Percentiles rank a stretch among this genome's conserved stretches.
Evolutionary conservation across 179 eudicot species (phyloP).

Genomic region (Spergularia azorica): DNA sequence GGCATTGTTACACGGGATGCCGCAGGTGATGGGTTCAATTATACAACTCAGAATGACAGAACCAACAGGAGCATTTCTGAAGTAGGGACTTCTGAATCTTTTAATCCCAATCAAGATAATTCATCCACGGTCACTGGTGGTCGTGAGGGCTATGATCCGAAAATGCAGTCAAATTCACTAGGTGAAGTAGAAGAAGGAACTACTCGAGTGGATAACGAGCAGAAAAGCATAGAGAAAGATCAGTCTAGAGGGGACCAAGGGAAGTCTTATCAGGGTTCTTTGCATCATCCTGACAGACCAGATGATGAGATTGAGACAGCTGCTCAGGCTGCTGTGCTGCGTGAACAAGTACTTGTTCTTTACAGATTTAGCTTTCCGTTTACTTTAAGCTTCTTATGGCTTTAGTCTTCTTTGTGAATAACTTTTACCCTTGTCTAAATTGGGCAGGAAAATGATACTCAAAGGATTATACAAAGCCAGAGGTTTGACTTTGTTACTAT

Average conservation of each 20-base stretch:
- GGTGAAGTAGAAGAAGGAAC: conserved; percentile 18
- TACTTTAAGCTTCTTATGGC: conserved; percentile 20
- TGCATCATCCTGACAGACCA: conserved; percentile 14
- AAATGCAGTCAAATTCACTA: conserved; percentile 16
- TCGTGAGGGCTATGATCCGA: conserved; percentile 16
- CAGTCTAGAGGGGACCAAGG: conserved; percentile 14
- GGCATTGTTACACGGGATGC: conserved; percentile 17
- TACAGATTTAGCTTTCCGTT: conserved; percentile 16
- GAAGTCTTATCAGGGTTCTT: conserved; percentile 18
- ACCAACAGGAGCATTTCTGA: conserved; percentile 23
- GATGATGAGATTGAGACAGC: conserved; percentile 68
- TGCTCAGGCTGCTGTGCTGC: conserved; percentile 84
- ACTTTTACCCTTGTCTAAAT: conserved; percentile 20
- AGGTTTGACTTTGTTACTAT: conserved; percentile 51
- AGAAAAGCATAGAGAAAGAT: conserved; percentile 18
- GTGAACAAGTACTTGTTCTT: conserved; percentile 70
- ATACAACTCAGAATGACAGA: conserved; percentile 16
- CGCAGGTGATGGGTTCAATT: conserved; percentile 16
- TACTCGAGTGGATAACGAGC: conserved; percentile 15
- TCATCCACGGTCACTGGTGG: conserved; percentile 12
- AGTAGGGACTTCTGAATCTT: conserved; percentile 26
- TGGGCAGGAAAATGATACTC: conserved; percentile 73
- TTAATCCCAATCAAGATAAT: conserved; percentile 32
- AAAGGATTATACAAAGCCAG: conserved; percentile 66
- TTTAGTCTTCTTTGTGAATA: conserved; percentile 12